Evolutionary conservation across 2,329 filamentous ascomycete genomes (phyloP).

Genomic region (Fusarium nygamai): DNA sequence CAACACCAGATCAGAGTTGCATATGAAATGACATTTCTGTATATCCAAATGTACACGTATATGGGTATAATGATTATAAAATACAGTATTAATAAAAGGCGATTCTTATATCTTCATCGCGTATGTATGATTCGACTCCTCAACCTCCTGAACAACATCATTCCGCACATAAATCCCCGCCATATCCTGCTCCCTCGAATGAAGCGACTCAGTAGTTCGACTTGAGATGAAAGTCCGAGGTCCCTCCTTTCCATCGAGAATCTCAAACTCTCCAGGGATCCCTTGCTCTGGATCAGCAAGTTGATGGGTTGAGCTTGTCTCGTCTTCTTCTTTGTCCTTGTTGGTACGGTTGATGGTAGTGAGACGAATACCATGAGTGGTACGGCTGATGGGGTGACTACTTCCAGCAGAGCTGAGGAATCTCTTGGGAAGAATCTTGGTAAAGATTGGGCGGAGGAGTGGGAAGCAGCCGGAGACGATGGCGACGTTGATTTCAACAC

Average conservation of each 20-base stretch:
- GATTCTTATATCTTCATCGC: constrained; percentile 8
- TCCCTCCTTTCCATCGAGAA: constrained; percentile 1
- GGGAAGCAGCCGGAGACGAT: constrained; percentile 41
- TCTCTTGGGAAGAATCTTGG: constrained; percentile 30
- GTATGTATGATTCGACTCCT: constrained; percentile 6
- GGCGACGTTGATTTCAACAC: constrained; percentile 37
- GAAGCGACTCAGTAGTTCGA: background rate
- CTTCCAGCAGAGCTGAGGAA: constrained; percentile 37
- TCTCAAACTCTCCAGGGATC: constrained; percentile 24
- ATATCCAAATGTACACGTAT: too few relatives aligned
- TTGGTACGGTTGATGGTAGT: constrained; percentile 32
- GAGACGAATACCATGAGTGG: constrained; percentile 23
- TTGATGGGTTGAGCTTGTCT: constrained; percentile 38
- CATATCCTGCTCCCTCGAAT: constrained; percentile 14
- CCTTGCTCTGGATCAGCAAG: constrained; percentile 32
- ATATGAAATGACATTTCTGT: background rate
- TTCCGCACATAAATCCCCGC: constrained; percentile 29
- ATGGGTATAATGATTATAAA: background rate
- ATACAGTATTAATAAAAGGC: background rate
- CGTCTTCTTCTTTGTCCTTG: constrained; percentile 35
- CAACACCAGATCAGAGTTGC: background rate
- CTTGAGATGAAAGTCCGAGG: constrained; percentile 29
- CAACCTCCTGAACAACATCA: constrained; percentile 31
- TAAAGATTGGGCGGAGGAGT: constrained; percentile 37
- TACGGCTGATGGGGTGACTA: constrained; percentile 37